Conservation (phyloP, 805 yeast genomes). For the Yarrowia bubula region DNA sequence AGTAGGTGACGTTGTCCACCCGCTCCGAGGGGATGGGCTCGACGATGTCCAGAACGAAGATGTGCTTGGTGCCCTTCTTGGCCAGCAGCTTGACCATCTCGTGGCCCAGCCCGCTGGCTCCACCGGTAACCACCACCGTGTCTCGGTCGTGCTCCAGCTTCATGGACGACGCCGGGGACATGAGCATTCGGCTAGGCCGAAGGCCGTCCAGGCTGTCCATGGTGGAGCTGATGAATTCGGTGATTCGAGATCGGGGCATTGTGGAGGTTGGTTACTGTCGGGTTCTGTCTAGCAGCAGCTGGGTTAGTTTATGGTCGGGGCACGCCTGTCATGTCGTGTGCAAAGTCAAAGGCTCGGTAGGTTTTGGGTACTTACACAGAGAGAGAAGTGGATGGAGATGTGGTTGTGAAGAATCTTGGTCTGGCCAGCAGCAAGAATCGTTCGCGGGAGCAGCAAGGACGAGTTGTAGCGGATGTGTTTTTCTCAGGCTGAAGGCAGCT, state of each 20-base stretch:
- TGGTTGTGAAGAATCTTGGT: not conserved
- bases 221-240: constrained; percentile 1
- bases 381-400: not conserved
- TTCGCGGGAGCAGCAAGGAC: not conserved
- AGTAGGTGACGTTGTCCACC: constrained; percentile 50
- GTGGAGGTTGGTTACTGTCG: not conserved
- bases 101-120: constrained; percentile 72
- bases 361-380: constrained; percentile 9
- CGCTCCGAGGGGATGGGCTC: constrained; percentile 43
- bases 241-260: constrained; percentile 11
- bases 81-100: constrained; percentile 54
- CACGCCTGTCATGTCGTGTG: constrained; percentile 20
- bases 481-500: constrained; percentile 27
- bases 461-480: not conserved
- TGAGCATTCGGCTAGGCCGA: constrained; percentile 21
- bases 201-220: constrained; percentile 15
- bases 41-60: constrained; percentile 64
- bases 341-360: constrained; percentile 1
- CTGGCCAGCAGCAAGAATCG: constrained; percentile 5
- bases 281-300: constrained; percentile 1
- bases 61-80: constrained; percentile 44
- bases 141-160: constrained; percentile 42
- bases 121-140: constrained; percentile 79
- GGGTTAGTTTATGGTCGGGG: constrained; percentile 3
- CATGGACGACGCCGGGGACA: constrained; percentile 17